phyloP scores from a whole-genome alignment of 805 yeast species.

The Candida methanosorbosa region DNA sequence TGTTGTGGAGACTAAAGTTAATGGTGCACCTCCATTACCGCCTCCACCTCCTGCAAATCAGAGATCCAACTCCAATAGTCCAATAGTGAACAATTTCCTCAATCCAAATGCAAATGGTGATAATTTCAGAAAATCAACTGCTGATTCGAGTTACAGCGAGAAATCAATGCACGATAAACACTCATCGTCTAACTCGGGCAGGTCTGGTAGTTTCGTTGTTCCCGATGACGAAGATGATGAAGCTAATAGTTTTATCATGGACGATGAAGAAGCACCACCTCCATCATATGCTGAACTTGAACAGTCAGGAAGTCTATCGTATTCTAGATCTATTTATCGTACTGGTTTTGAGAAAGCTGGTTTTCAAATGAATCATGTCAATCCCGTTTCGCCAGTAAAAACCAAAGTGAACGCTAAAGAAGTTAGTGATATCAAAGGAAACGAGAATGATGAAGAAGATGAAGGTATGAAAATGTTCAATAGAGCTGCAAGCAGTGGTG shows the following conservation, averaged over 20 bases:
- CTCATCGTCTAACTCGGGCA: no score
- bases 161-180: no score
- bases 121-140: no score
- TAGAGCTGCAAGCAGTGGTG: neutral
- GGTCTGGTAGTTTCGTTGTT: no score
- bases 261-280: conserved; percentile 12
- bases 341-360: conserved; percentile 29
- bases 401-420: neutral
- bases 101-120: no score
- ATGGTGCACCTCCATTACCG: conserved; percentile 21
- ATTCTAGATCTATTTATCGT: conserved; percentile 24
- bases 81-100: no score
- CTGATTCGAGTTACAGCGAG: no score
- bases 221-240: conserved; percentile 4
- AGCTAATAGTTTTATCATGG: no score
- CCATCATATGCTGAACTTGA: conserved; percentile 26
- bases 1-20: neutral
- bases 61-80: conserved; percentile 11
- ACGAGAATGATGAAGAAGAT: neutral
- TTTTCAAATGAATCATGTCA: conserved; percentile 19
- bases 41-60: conserved; percentile 19
- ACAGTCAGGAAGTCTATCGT: conserved; percentile 23
- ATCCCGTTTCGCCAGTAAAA: neutral
- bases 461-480: neutral
- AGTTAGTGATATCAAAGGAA: neutral